Conservation (phyloP, 169 alveolate genomes). For the Plasmodium malariae region DNA sequence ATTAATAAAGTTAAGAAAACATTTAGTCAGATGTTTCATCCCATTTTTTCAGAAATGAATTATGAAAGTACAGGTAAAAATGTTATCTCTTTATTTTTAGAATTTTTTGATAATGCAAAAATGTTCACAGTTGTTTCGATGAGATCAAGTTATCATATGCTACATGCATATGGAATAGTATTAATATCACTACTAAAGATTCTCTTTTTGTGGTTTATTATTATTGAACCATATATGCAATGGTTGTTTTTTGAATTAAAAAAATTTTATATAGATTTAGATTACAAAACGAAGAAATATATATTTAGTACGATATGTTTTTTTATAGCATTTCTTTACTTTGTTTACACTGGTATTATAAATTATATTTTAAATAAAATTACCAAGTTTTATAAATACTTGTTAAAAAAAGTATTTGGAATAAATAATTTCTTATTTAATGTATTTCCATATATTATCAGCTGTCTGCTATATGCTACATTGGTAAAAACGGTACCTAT, state of each 20-base stretch:
- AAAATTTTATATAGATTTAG: constrained; percentile 25
- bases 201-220: constrained; percentile 50
- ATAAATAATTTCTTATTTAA: constrained; percentile 36
- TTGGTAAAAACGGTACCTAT: constrained; percentile 49
- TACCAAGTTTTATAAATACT: constrained; percentile 28
- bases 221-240: constrained; percentile 50
- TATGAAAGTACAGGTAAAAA: constrained; percentile 7
- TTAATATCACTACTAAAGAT: constrained; percentile 53
- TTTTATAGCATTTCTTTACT: constrained; percentile 12
- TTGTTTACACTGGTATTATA: constrained; percentile 21
- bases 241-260: constrained; percentile 40
- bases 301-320: constrained; percentile 5
- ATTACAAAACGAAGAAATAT: constrained; percentile 37
- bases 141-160: constrained; percentile 27
- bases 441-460: constrained; percentile 57
- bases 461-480: constrained; percentile 25
- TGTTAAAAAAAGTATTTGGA: constrained; percentile 32
- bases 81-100: constrained; percentile 43
- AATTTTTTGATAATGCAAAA: constrained; percentile 52
- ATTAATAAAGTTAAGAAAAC: constrained; percentile 2
- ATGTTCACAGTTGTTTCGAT: constrained; percentile 6
- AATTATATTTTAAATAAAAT: constrained; percentile 46
- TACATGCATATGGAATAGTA: constrained; percentile 57
- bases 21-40: constrained; percentile 18
- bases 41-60: constrained; percentile 25